Evolutionary conservation across 2,329 filamentous ascomycete genomes (phyloP).

Genomic region (Pseudopyricularia cyperi): DNA sequence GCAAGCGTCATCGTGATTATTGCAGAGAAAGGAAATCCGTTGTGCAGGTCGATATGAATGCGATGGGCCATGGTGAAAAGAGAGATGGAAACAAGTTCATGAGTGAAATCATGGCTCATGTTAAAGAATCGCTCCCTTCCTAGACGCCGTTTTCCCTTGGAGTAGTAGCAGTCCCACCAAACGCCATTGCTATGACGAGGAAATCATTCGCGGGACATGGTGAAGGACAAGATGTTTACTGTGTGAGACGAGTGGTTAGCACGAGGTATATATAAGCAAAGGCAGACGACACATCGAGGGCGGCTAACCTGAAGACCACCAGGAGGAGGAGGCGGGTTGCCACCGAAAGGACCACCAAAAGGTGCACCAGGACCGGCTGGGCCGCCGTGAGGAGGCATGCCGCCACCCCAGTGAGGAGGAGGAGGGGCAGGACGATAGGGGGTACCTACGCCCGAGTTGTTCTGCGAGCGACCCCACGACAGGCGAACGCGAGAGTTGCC

Average conservation of each 20-base stretch:
- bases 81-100: not conserved
- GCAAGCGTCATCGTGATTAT: not conserved
- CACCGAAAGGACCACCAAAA: conserved; percentile 28
- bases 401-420: conserved; percentile 39
- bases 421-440: conserved; percentile 87
- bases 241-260: not conserved
- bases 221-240: conserved; percentile 2
- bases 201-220: conserved; percentile 11
- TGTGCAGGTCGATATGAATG: not conserved
- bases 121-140: not conserved
- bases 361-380: conserved; percentile 32
- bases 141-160: conserved; percentile 1
- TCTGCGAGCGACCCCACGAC: conserved; percentile 96
- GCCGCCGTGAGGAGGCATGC: conserved; percentile 13
- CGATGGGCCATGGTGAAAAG: not conserved
- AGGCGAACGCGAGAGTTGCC: conserved; percentile 96
- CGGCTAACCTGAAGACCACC: conserved; percentile 9
- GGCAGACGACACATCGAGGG: not conserved
- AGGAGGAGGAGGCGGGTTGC: conserved; percentile 23
- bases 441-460: conserved; percentile 97
- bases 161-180: conserved; percentile 5
- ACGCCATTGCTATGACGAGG: conserved; percentile 11
- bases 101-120: not conserved
- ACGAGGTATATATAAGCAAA: not conserved
- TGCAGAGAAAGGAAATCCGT: not conserved